Percentiles rank a stretch among this genome's conserved stretches.
Evolutionary conservation across 139 green algal genomes (phyloP).

Genomic region (Chlamydomonas schloesseri): DNA sequence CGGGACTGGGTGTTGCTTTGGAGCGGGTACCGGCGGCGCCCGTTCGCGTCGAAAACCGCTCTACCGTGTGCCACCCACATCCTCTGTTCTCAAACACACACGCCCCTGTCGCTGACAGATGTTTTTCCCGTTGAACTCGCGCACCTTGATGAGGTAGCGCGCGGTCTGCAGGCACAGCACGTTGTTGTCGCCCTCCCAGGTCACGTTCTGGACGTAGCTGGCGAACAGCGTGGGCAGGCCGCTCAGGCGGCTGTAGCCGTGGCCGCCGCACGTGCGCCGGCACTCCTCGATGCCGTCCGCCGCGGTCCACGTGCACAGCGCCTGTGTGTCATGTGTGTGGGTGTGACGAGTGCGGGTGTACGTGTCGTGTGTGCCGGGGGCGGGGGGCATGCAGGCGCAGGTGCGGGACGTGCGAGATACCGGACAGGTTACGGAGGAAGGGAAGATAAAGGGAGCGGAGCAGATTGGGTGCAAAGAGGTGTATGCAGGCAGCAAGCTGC

Average conservation of each 20-base stretch:
- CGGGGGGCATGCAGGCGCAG: constrained; percentile 59
- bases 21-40: no score
- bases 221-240: constrained; percentile 86
- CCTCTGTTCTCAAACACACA: not conserved
- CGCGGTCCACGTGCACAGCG: constrained; percentile 67
- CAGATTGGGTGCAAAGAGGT: no score
- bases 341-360: no score
- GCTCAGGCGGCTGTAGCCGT: constrained; percentile 89
- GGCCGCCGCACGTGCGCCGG: constrained; percentile 87
- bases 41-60: no score
- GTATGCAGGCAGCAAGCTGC: no score
- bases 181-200: constrained; percentile 97
- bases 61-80: no score
- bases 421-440: constrained; percentile 57
- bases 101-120: not conserved
- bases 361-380: no score
- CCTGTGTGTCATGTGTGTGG: constrained; percentile 52
- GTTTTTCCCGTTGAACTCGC: no score
- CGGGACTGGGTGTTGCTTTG: no score
- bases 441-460: not conserved
- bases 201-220: constrained; percentile 93
- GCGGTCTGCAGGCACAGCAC: constrained; percentile 80
- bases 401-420: constrained; percentile 79
- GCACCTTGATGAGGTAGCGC: constrained; percentile 35
- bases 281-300: constrained; percentile 85